Evolutionary conservation across 225 moss, liverwort and hornwort genomes (phyloP).

Genomic region (Neckera pumila): DNA sequence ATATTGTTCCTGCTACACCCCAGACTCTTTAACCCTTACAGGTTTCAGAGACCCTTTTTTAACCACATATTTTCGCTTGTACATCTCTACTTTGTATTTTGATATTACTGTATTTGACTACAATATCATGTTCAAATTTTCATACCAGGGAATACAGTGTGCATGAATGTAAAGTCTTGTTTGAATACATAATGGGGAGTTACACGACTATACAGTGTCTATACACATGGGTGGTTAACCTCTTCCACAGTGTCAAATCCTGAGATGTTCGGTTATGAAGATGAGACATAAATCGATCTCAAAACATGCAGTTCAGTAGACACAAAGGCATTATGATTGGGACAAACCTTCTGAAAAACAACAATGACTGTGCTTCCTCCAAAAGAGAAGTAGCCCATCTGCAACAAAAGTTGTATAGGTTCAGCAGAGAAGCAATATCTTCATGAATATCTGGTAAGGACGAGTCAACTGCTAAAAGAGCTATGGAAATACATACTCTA

Average conservation of each 20-base stretch:
- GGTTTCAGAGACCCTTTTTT: not conserved
- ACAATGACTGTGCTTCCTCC: constrained; percentile 88
- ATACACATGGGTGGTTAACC: not conserved
- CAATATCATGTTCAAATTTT: not conserved
- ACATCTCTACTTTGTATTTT: not conserved
- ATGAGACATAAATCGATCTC: not conserved
- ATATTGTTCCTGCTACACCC: not conserved
- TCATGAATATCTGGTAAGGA: not conserved
- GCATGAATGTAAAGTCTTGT: not conserved
- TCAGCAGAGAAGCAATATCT: not conserved
- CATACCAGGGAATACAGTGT: not conserved
- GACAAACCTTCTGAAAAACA: constrained; percentile 76
- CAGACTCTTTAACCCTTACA: not conserved
- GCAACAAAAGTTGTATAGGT: constrained; percentile 1
- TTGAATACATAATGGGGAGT: not conserved
- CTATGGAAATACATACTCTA: not conserved
- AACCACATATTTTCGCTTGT: not conserved
- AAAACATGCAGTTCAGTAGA: not conserved
- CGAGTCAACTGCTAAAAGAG: not conserved
- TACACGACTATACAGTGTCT: not conserved
- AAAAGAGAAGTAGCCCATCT: constrained; percentile 94
- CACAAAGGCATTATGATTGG: not conserved
- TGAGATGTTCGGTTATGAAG: not conserved
- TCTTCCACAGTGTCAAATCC: not conserved
- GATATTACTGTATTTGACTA: not conserved